A percentile compares a stretch with the other conserved stretches of the same genome.
Evolutionary conservation across 441 rosid genomes (phyloP).

Genomic region (Gossypium trilobum): DNA sequence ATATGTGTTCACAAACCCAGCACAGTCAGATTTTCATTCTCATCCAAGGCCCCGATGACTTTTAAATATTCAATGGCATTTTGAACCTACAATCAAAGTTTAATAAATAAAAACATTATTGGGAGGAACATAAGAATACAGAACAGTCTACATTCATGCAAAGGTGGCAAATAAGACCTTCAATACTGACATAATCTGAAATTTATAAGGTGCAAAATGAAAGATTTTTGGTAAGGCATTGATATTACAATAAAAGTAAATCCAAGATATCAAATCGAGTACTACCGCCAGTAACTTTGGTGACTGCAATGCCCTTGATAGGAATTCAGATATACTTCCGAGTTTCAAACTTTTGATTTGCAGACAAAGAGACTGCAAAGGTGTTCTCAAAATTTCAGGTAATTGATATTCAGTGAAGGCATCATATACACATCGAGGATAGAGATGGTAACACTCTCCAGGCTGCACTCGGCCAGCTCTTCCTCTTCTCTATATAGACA

Average conservation of each 20-base stretch:
- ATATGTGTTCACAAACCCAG: slow-evolving; percentile 39
- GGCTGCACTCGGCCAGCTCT: slow-evolving; percentile 92
- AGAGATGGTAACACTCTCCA: slow-evolving; percentile 81
- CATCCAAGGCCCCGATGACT: slow-evolving; percentile 77
- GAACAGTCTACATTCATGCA: neutral
- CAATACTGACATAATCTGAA: neutral
- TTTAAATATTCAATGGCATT: slow-evolving; percentile 80
- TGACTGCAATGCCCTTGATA: slow-evolving; percentile 81
- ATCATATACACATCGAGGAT: slow-evolving; percentile 74
- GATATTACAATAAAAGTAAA: neutral
- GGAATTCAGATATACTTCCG: slow-evolving; percentile 71
- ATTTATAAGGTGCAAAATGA: neutral
- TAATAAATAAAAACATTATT: neutral
- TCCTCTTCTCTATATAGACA: slow-evolving; percentile 66
- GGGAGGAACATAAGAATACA: neutral
- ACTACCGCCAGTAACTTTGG: slow-evolving; percentile 73
- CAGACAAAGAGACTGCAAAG: slow-evolving; percentile 81
- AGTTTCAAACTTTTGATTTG: slow-evolving; percentile 81
- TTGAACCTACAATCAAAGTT: slow-evolving; percentile 48
- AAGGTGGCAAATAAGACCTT: neutral
- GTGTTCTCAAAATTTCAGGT: slow-evolving; percentile 90
- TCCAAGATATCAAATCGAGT: slow-evolving; percentile 8
- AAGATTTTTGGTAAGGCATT: neutral
- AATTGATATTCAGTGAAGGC: slow-evolving; percentile 80
- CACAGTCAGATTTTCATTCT: slow-evolving; percentile 61